Evolutionary conservation across 1,284 basidiomycete genomes (phyloP).

Genomic region (Malassezia caprae): DNA sequence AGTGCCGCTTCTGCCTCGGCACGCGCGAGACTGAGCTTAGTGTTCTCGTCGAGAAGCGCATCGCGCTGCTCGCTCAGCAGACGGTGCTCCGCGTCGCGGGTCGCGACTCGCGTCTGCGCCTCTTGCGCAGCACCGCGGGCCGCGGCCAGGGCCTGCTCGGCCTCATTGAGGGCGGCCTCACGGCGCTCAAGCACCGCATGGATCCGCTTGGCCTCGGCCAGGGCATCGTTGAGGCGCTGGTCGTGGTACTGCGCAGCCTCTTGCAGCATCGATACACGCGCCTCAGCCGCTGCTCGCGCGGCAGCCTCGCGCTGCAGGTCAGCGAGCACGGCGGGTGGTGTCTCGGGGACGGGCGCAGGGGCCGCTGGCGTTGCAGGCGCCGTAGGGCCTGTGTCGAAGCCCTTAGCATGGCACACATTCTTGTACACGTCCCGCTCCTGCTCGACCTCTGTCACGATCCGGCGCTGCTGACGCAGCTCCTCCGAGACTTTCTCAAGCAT

Average conservation of each 20-base stretch:
- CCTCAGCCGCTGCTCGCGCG: constrained; percentile 12
- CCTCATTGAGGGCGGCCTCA: constrained; percentile 1
- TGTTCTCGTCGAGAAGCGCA: constrained; percentile 7
- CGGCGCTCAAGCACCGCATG: constrained; percentile 3
- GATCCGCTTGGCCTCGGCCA: neutral
- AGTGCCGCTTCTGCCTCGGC: constrained; percentile 5
- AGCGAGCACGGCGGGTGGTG: constrained; percentile 1
- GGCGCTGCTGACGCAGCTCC: constrained; percentile 63
- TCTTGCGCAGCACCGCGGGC: constrained; percentile 1
- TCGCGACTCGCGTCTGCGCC: constrained; percentile 1
- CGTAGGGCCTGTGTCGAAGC: neutral
- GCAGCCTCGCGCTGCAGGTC: constrained; percentile 1
- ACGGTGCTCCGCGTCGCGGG: constrained; percentile 2
- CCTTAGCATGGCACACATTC: constrained; percentile 55
- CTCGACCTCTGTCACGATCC: constrained; percentile 64
- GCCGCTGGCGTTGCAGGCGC: neutral
- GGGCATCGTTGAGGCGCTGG: constrained; percentile 30
- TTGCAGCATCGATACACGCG: constrained; percentile 14
- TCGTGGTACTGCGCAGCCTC: constrained; percentile 35
- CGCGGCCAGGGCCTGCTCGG: constrained; percentile 1
- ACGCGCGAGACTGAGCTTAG: constrained; percentile 1
- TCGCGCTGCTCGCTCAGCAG: constrained; percentile 13
- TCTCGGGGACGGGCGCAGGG: neutral
- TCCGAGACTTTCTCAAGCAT: constrained; percentile 68
- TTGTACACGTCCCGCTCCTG: constrained; percentile 81